Evolutionary conservation across 306 rosid genomes (phyloP).

Genomic region (Abrus precatorius): DNA sequence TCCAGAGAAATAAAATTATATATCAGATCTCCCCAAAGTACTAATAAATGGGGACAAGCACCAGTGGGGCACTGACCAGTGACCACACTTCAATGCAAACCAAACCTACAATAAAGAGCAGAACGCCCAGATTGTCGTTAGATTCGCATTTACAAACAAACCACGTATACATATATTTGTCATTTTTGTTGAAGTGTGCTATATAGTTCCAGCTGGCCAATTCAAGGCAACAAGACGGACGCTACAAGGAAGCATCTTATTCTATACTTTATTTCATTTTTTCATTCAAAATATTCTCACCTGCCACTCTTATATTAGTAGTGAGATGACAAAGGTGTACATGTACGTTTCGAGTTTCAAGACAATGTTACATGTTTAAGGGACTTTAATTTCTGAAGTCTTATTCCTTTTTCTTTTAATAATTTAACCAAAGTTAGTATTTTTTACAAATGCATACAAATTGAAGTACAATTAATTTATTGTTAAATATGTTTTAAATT

Average conservation of each 20-base stretch:
- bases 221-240: neutral
- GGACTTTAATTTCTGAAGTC: neutral
- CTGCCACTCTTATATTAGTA: neutral
- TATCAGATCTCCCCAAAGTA: neutral
- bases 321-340: neutral
- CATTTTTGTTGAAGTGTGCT: slow-evolving; percentile 1
- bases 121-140: slow-evolving; percentile 28
- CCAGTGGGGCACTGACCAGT: neutral
- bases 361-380: neutral
- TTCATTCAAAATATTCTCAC: neutral
- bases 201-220: slow-evolving; percentile 52
- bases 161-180: neutral
- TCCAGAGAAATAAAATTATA: neutral
- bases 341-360: neutral
- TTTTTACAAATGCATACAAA: neutral
- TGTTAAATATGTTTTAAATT: too few species aligned
- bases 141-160: neutral
- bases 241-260: slow-evolving; percentile 42
- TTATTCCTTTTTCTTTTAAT: neutral
- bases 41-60: neutral
- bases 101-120: slow-evolving; percentile 23
- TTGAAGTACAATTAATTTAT: too few species aligned
- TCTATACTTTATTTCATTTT: neutral
- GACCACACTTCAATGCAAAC: slow-evolving; percentile 1
- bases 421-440: neutral